Evolutionary conservation across 352 stramenopile genomes (phyloP).

Genomic region (Globisporangium cylindrosporum): DNA sequence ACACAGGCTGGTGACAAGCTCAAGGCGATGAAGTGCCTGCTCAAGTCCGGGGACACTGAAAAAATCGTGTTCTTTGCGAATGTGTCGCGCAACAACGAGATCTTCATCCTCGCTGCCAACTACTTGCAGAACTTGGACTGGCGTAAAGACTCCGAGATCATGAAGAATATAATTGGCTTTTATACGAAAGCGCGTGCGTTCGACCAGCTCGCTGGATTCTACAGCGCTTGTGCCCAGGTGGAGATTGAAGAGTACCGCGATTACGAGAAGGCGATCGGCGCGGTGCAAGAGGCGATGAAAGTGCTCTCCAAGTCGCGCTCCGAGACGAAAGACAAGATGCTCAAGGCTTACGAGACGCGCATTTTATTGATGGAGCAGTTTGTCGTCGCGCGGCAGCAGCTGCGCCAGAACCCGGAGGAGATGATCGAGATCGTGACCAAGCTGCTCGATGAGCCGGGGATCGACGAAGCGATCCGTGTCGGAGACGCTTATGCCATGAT

Average conservation of each 20-base stretch:
- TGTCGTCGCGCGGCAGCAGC: constrained; percentile 58
- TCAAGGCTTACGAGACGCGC: constrained; percentile 53
- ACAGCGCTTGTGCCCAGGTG: constrained; percentile 87
- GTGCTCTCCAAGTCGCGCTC: constrained; percentile 75
- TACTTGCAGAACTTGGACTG: constrained; percentile 95
- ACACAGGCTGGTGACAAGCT: constrained; percentile 91
- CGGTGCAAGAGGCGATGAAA: constrained; percentile 89
- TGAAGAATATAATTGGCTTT: constrained; percentile 93
- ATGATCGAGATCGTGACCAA: constrained; percentile 76
- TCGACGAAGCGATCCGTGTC: constrained; percentile 84
- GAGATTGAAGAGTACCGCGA: constrained; percentile 95
- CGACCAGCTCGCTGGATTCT: constrained; percentile 90
- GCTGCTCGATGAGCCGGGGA: constrained; percentile 80
- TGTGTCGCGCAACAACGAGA: constrained; percentile 89
- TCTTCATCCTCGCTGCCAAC: constrained; percentile 94
- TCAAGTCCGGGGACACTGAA: constrained; percentile 94
- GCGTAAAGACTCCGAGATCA: constrained; percentile 85
- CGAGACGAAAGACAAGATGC: constrained; percentile 65
- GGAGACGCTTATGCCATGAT: constrained; percentile 90
- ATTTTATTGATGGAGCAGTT: constrained; percentile 87
- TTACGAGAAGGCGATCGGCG: constrained; percentile 91
- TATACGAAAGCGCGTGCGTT: constrained; percentile 94
- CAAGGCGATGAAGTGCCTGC: constrained; percentile 94
- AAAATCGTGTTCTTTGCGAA: constrained; percentile 95
- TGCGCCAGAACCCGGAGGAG: constrained; percentile 58